Conservation (phyloP, 202 grass and related monocot species). For the Setaria viridis region DNA sequence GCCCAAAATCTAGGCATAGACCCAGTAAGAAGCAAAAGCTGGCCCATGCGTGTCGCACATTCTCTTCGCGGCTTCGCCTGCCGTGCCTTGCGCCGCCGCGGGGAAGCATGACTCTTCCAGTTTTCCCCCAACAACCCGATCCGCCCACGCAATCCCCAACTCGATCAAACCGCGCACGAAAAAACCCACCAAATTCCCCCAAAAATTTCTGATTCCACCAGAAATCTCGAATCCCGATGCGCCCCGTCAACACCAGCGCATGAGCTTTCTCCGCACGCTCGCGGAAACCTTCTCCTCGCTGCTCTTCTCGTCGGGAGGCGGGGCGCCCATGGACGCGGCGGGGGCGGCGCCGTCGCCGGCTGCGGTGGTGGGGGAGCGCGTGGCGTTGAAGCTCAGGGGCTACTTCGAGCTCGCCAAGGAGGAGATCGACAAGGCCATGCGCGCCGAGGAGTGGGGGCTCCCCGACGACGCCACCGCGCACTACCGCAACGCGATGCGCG, state of each 20-base stretch:
- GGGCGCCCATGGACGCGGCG: slow-evolving; percentile 47
- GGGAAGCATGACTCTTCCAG: neutral
- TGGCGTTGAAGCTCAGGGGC: slow-evolving; percentile 84
- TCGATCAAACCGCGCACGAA: slow-evolving; percentile 27
- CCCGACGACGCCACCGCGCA: slow-evolving; percentile 72
- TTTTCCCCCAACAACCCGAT: slow-evolving; percentile 27
- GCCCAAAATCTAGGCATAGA: neutral
- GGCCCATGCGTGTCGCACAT: neutral
- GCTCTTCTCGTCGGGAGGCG: slow-evolving; percentile 22
- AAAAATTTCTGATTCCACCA: neutral
- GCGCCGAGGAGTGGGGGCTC: slow-evolving; percentile 87
- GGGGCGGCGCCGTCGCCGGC: slow-evolving; percentile 47
- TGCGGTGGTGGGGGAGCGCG: slow-evolving; percentile 79
- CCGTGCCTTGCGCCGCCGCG: neutral
- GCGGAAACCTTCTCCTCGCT: slow-evolving; percentile 66
- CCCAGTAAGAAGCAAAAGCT: no score
- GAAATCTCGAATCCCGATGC: slow-evolving; percentile 42
- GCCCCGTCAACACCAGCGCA: slow-evolving; percentile 31
- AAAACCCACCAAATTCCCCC: slow-evolving; percentile 16
- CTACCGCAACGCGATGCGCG: slow-evolving; percentile 79
- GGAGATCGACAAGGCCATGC: slow-evolving; percentile 96
- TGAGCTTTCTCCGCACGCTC: slow-evolving; percentile 74
- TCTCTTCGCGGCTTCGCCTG: neutral
- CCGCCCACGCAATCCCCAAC: slow-evolving; percentile 36
- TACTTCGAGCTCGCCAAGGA: slow-evolving; percentile 98